These are phyloP conservation scores for Geotrichum aggregatum DNA, from an alignment of 1,139 yeast genomes.

Conservation along the genomic window DNA sequence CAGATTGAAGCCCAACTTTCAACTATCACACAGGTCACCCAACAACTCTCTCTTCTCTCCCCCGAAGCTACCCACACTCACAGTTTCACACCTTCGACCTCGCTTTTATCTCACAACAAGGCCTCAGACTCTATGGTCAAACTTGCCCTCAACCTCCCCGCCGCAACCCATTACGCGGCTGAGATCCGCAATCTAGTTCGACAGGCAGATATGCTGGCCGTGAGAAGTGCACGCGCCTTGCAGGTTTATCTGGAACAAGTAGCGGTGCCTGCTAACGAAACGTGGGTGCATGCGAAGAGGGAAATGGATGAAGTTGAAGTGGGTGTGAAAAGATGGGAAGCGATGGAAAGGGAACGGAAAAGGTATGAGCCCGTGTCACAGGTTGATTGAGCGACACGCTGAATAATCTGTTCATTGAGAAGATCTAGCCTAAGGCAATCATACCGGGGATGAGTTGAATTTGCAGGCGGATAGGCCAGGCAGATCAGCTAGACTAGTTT, in stretches of 20 bases:
- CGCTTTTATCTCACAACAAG: conserved; percentile 6
- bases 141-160: conserved; percentile 5
- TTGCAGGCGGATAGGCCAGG: too few species aligned
- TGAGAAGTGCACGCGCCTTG: conserved; percentile 26
- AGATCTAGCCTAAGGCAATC: too few species aligned
- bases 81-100: too few species aligned
- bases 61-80: too few species aligned
- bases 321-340: conserved; percentile 19
- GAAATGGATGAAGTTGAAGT: conserved; percentile 22
- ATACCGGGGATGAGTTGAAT: too few species aligned
- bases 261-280: conserved; percentile 21
- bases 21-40: too few species aligned
- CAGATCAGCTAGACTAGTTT: too few species aligned
- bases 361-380: conserved; percentile 2
- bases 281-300: conserved; percentile 23
- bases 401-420: too few species aligned
- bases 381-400: conserved; percentile 6
- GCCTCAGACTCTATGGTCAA: conserved; percentile 1
- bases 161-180: conserved; percentile 13
- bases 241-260: conserved; percentile 21
- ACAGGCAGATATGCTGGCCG: conserved; percentile 23
- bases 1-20: conserved; percentile 20
- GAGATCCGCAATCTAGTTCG: conserved; percentile 18
- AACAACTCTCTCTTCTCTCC: too few species aligned
- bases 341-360: not conserved